Conservation (phyloP, 139 green algal genomes). For the Tetraselmis striata region DNA sequence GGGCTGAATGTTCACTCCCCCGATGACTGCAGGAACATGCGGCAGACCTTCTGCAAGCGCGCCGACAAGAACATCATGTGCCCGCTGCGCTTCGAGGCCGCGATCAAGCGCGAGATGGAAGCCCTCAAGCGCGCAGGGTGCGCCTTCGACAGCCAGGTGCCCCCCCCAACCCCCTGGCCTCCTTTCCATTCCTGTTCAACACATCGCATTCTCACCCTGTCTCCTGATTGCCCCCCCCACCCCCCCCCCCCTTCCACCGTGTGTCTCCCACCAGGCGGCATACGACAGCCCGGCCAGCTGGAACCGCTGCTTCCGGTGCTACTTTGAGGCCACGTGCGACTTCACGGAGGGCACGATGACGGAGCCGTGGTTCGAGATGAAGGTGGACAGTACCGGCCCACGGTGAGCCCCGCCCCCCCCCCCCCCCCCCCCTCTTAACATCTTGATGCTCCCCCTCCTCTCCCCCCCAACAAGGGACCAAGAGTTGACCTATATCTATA, state of each 20-base stretch:
- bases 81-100: not conserved
- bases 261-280: not conserved
- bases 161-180: no score
- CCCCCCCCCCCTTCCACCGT: no score
- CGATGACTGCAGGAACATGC: not conserved
- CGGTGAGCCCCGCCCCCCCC: no score
- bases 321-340: not conserved
- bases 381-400: not conserved
- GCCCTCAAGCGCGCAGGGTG: not conserved
- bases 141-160: not conserved
- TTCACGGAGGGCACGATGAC: not conserved
- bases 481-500: no score
- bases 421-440: no score
- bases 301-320: not conserved
- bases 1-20: no score
- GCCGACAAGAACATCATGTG: not conserved
- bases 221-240: no score
- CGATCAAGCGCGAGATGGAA: not conserved
- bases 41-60: not conserved
- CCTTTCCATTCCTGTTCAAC: no score
- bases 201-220: no score
- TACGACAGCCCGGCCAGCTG: not conserved
- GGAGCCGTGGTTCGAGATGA: not conserved
- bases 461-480: no score
- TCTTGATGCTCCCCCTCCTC: no score